Evolutionary conservation across 176 grass and related monocot genomes (phyloP), one percentile per base, ranked within the genome.

Genomic region (Carex kokanica): DNA sequence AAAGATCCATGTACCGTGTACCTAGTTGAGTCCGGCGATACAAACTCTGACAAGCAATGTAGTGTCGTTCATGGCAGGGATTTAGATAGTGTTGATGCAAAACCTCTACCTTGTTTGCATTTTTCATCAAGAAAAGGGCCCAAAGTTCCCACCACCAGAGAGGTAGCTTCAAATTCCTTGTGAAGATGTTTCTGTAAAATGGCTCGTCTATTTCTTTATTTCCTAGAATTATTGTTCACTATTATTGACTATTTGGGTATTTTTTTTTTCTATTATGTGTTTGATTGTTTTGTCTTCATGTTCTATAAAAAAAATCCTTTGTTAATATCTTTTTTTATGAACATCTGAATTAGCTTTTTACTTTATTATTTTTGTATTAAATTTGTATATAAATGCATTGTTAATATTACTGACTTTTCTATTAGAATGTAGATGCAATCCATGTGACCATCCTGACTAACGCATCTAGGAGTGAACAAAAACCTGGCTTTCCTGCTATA

Each of bases 351-450:
- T 67, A 21, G 23, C 68, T 34, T 64, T 43, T 23, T 79, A 80
- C 10, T 47, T 47, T 80, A 34, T 49, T 51, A 9, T 85, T 29
- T 59, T 58, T 27, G 17, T 56, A 78, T 31, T 66, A 66, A 24
- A 17, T 86, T 56, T 55, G 18, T 85, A 71, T 18, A 66, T 67
- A 72, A 58, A 86, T 51, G 86, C 43, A 73, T 8, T 16, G 51
- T 24, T 81, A 6, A 16, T 84, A 29, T 85, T 88, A 80, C 49
- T 16, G 71, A 81, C 20, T 78, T 88, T 63, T 87, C 88, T 84
- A 53, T 80, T 94, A 98, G 95, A 93, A 83, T 93, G 90, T 93
- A 91, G 92, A 93, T 95, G 86, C 90, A 74, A 93, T 98, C 80
- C 84, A 52, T 21, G 70, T 98, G 79, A 87, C 84, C 77, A 59